phyloP scores from a whole-genome alignment of 345 rosid species.

The Camelina hispida region DNA sequence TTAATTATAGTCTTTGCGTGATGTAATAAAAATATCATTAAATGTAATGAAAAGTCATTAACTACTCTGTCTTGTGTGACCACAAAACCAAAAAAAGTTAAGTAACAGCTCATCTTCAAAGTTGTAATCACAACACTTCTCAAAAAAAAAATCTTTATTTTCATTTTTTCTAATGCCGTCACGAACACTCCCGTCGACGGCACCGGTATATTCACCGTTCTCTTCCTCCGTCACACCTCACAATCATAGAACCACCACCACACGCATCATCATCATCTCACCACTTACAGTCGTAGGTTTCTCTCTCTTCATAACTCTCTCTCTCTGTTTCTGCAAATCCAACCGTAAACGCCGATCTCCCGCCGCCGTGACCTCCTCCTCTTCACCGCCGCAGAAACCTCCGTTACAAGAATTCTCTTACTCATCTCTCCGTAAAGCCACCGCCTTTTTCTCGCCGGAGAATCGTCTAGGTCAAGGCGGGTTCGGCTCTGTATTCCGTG shows the following conservation, averaged over 20 bases:
- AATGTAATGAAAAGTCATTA: slow-evolving; percentile 39
- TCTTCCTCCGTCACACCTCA: slow-evolving; percentile 12
- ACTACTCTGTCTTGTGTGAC: slow-evolving; percentile 33
- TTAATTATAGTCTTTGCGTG: slow-evolving; percentile 37
- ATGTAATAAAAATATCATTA: slow-evolving; percentile 27
- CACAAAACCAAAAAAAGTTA: background rate
- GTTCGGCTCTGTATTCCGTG: slow-evolving; percentile 85
- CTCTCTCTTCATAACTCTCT: slow-evolving; percentile 54
- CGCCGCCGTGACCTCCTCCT: slow-evolving; percentile 27
- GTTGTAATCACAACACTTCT: background rate
- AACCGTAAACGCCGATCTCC: slow-evolving; percentile 49
- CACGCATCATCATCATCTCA: slow-evolving; percentile 35
- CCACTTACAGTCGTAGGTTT: slow-evolving; percentile 50
- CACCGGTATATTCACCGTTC: slow-evolving; percentile 21
- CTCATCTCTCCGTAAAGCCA: slow-evolving; percentile 63
- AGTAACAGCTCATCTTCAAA: slow-evolving; percentile 28
- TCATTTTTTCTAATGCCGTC: slow-evolving; percentile 47
- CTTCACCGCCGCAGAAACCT: slow-evolving; percentile 50
- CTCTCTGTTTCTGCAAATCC: slow-evolving; percentile 62
- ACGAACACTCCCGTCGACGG: slow-evolving; percentile 46
- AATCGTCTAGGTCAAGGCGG: slow-evolving; percentile 76
- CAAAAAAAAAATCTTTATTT: background rate
- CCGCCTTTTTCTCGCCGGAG: slow-evolving; percentile 60
- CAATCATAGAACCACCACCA: slow-evolving; percentile 29
- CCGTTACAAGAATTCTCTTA: slow-evolving; percentile 64